Evolutionary conservation across 2,329 filamentous ascomycete genomes (phyloP).

Genomic region (Trichoderma sp.): DNA sequence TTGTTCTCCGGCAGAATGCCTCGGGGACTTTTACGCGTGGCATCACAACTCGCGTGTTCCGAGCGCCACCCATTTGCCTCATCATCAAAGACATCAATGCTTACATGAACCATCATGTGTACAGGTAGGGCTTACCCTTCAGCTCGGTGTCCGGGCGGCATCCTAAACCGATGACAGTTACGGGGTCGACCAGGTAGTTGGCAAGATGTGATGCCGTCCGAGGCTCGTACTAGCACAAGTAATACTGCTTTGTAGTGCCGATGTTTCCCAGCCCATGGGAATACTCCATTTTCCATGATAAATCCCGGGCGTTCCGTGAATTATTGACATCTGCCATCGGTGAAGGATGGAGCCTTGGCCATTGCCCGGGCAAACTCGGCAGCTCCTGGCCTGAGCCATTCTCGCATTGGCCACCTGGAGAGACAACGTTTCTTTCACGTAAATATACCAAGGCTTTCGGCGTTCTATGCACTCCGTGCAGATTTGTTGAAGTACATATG

Average conservation of each 20-base stretch:
- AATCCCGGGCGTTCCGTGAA: neutral
- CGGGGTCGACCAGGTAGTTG: neutral
- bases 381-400: neutral
- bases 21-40: neutral
- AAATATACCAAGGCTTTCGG: neutral
- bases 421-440: neutral
- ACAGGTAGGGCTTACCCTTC: neutral
- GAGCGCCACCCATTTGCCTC: neutral
- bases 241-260: neutral
- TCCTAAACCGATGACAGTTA: neutral
- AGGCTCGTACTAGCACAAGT: neutral
- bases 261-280: neutral
- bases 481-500: neutral
- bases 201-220: neutral
- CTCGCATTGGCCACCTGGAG: neutral
- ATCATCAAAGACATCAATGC: neutral
- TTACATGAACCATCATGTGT: neutral
- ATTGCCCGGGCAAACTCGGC: neutral
- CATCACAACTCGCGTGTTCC: neutral
- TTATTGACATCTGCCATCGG: neutral
- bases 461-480: neutral
- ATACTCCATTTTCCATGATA: neutral
- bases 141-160: neutral
- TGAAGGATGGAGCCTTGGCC: neutral
- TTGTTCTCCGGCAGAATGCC: neutral